These are phyloP conservation scores for Candida mesenterica DNA, from an alignment of 1,139 yeast genomes.

Conservation along the genomic window DNA sequence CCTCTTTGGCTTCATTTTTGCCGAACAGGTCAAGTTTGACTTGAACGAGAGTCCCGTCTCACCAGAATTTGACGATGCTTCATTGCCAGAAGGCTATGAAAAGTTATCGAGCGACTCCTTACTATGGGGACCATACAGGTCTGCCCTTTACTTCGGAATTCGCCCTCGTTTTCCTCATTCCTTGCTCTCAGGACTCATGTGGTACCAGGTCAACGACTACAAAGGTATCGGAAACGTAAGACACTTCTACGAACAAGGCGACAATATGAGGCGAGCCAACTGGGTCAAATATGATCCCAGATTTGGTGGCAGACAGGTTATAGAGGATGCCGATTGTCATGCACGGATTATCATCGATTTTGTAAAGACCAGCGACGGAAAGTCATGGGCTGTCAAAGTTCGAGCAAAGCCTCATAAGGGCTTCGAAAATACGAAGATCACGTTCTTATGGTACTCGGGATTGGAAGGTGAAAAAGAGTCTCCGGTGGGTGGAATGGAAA, in stretches of 20 bases:
- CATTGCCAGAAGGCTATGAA: constrained; percentile 22
- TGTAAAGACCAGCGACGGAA: constrained; percentile 69
- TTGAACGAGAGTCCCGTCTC: constrained; percentile 2
- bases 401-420: constrained; percentile 60
- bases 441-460: constrained; percentile 78
- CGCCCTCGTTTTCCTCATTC: constrained; percentile 81
- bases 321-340: constrained; percentile 65
- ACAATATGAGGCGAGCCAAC: constrained; percentile 71
- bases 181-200: constrained; percentile 78
- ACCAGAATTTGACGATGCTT: constrained; percentile 9
- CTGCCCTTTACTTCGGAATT: constrained; percentile 82
- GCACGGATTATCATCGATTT: constrained; percentile 68
- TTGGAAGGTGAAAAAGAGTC: constrained; percentile 54
- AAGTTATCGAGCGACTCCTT: constrained; percentile 35
- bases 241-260: constrained; percentile 77
- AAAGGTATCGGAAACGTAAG: constrained; percentile 62
- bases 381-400: constrained; percentile 75
- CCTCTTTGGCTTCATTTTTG: neutral
- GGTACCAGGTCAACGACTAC: constrained; percentile 72
- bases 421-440: constrained; percentile 47
- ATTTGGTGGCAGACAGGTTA: constrained; percentile 76
- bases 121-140: constrained; percentile 91
- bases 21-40: constrained; percentile 15
- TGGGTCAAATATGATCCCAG: constrained; percentile 90
- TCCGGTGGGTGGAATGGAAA: constrained; percentile 15